Evolutionary conservation across 345 rosid species (phyloP), one percentile per base, ranked within the genome.

Genomic region (Brassica incana): DNA sequence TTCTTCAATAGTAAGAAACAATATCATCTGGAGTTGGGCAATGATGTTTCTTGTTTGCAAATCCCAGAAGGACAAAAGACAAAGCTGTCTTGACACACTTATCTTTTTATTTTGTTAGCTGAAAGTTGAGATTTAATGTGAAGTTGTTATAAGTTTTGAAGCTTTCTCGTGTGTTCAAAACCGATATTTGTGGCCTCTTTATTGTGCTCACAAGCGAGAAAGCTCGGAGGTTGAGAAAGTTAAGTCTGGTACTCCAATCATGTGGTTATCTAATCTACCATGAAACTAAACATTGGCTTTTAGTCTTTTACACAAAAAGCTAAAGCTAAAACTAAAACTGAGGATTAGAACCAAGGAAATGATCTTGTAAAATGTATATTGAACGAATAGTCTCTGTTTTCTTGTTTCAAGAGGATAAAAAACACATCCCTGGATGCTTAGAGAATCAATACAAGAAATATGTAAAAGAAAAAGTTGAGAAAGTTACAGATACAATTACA

Each of bases 141-240:
- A 80, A 80, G 81, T 72, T 68, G 80, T 77, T 76, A 59, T 78
- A 75, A 84, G 77, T 78, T 74, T 50, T 78, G 73, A 72, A 83
- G 71, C 79, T 71, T 78, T 86, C 96, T 84, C 91, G 91, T 89
- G 95, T 59, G 60, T 75, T 48, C 60, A 71, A 76, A 84, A 67
- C 82, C 69, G 79, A 82, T 74, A 62, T 82, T 67, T 77, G 67
- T 71, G 63, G 67, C 32, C 65, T 78, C 87, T 79, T 89, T 82
- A 85, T 71, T 81, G 73, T 65, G 86, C 45, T 84, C 87, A 87
- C 91, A 84, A 78, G 85, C 65, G 45, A 73, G 62, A 27, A 43
- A 8, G 48, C 40, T 18, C 45, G 36, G 65, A 77, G 76, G 66
- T 64, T 70, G n/a, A 78, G 18, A 77, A 80, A 52, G 67, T 60